Conservation (phyloP, 2,329 filamentous ascomycete species). For the Mycosphaerelloides madeirae region DNA sequence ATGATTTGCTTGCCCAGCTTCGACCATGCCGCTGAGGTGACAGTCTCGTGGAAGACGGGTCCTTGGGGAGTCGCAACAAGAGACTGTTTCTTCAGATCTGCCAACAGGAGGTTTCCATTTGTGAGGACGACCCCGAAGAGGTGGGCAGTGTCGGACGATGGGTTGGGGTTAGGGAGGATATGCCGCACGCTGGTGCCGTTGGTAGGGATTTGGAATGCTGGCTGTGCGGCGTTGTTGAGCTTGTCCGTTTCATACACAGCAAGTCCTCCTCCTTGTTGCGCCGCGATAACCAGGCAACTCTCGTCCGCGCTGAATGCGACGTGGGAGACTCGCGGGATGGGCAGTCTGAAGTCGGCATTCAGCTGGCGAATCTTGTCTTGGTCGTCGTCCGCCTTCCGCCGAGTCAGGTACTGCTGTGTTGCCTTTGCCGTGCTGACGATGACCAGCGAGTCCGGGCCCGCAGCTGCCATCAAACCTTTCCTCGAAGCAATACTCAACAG, state of each 20-base stretch:
- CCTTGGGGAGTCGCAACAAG: conserved; percentile 58
- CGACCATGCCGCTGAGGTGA: conserved; percentile 87
- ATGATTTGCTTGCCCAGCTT: conserved; percentile 87
- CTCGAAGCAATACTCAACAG: conserved; percentile 77
- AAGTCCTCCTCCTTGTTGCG: conserved; percentile 74
- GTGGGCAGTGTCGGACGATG: conserved; percentile 58
- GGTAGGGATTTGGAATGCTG: conserved; percentile 71
- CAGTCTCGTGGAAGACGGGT: conserved; percentile 63
- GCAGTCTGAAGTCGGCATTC: conserved; percentile 63
- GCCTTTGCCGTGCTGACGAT: conserved; percentile 73
- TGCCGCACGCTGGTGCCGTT: conserved; percentile 68
- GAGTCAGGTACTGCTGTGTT: conserved; percentile 62
- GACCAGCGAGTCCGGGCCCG: conserved; percentile 72
- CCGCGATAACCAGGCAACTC: conserved; percentile 73
- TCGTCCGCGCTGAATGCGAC: conserved; percentile 89
- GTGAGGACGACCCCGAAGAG: conserved; percentile 72
- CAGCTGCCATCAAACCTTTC: conserved; percentile 79
- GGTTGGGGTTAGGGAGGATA: conserved; percentile 73
- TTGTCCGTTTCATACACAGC: conserved; percentile 74
- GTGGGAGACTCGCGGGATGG: conserved; percentile 76
- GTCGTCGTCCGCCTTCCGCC: conserved; percentile 41
- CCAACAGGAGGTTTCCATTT: conserved; percentile 76
- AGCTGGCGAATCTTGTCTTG: conserved; percentile 29
- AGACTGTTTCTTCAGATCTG: conserved; percentile 66
- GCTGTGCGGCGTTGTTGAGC: conserved; percentile 56